Percentiles rank a stretch among this genome's conserved stretches.
Evolutionary conservation across 768 basidiomycete genomes (phyloP).

Genomic region (Tricholoma furcatifolium): DNA sequence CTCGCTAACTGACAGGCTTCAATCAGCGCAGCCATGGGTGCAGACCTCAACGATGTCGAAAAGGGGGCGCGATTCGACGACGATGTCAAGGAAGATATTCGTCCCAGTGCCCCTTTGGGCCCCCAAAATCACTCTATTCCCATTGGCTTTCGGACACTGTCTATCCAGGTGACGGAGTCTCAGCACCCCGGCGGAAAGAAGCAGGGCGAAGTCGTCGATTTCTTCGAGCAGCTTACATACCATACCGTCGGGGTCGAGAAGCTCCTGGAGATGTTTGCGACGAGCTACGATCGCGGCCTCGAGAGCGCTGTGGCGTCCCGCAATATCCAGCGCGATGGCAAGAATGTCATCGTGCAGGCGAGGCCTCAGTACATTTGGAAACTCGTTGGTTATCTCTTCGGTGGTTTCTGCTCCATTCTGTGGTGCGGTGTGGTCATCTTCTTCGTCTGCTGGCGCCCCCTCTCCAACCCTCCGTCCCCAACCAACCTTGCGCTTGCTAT

Average conservation of each 20-base stretch:
- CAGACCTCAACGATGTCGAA: too few species aligned
- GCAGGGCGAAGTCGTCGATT: not conserved
- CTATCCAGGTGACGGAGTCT: slow-evolving; percentile 7
- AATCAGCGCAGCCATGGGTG: too few species aligned
- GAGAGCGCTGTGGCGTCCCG: slow-evolving; percentile 1
- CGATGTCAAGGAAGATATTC: too few species aligned
- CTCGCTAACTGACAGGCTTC: too few species aligned
- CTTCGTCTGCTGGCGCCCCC: slow-evolving; percentile 9
- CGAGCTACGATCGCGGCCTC: slow-evolving; percentile 1
- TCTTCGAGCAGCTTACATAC: slow-evolving; percentile 2
- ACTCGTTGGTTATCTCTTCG: slow-evolving; percentile 5
- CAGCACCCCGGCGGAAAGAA: not conserved
- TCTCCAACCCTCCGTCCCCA: slow-evolving; percentile 2
- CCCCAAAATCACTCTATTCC: not conserved
- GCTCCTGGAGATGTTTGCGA: slow-evolving; percentile 1
- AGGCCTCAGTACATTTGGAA: slow-evolving; percentile 1
- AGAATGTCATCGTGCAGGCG: slow-evolving; percentile 3
- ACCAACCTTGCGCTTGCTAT: slow-evolving; percentile 12
- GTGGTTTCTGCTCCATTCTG: slow-evolving; percentile 9
- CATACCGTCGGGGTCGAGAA: not conserved
- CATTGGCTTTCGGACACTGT: slow-evolving; percentile 10
- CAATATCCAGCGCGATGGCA: slow-evolving; percentile 8
- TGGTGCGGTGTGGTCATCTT: slow-evolving; percentile 8
- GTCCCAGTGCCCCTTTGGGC: too few species aligned
- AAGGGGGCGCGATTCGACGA: too few species aligned